Conservation (phyloP, 176 grass and related monocot species). For the Lolium multiflorum region DNA sequence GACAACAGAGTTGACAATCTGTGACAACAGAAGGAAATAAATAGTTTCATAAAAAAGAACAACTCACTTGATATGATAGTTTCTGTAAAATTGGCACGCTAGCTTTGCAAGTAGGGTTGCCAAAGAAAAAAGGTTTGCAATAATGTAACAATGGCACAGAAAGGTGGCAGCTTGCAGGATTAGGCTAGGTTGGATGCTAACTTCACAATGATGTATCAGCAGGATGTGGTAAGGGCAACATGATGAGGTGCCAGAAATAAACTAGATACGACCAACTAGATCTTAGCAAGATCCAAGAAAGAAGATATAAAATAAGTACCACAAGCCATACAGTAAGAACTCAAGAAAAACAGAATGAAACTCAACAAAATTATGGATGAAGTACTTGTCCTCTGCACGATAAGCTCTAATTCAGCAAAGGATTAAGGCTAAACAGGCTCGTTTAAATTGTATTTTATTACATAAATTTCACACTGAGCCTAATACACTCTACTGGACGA, state of each 20-base stretch:
- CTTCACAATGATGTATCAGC: background rate
- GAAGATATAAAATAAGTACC: background rate
- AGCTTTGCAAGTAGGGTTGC: background rate
- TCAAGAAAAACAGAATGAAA: background rate
- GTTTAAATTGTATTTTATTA: background rate
- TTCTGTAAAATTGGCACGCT: background rate
- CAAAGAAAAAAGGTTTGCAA: background rate
- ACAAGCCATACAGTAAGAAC: background rate
- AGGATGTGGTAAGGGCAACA: conserved; percentile 8
- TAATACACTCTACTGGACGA: background rate
- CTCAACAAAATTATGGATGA: background rate
- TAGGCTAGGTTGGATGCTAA: background rate
- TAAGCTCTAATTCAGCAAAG: background rate
- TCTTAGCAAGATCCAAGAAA: background rate
- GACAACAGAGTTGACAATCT: conserved; percentile 97
- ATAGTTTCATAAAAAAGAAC: background rate
- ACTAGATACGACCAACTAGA: background rate
- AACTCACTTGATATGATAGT: background rate
- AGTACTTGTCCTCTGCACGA: background rate
- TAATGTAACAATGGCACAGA: background rate
- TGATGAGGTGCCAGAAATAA: background rate
- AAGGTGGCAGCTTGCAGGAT: background rate
- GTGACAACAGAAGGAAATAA: conserved; percentile 14
- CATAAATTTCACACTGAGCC: background rate
- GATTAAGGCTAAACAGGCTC: background rate